phyloP scores from a whole-genome alignment of 345 rosid species.

The Rhizophora apiculata region DNA sequence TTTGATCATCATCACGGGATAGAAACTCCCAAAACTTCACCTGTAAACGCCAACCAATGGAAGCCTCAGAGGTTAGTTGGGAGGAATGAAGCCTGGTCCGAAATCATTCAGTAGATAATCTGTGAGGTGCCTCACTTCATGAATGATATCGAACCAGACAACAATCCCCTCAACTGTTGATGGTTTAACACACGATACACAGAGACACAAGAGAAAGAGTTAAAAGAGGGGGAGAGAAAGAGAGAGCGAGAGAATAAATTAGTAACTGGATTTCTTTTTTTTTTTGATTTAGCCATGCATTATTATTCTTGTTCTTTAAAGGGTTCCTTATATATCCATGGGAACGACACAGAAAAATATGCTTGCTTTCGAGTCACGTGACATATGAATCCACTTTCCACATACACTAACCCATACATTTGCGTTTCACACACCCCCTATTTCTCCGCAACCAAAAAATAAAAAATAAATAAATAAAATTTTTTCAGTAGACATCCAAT shows the following conservation, averaged over 20 bases:
- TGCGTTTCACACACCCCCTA: slow-evolving; percentile 30
- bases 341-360: background rate
- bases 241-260: background rate
- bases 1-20: too few species aligned
- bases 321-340: slow-evolving; percentile 30
- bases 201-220: background rate
- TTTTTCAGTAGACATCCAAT: background rate
- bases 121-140: background rate
- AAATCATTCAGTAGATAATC: slow-evolving; percentile 36
- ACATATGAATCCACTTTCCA: slow-evolving; percentile 43
- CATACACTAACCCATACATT: slow-evolving; percentile 32
- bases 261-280: background rate
- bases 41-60: background rate
- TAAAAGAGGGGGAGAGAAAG: slow-evolving; percentile 12
- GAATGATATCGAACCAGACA: slow-evolving; percentile 79
- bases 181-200: background rate
- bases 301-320: slow-evolving; percentile 7
- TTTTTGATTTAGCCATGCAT: slow-evolving; percentile 32
- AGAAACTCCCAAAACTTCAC: background rate
- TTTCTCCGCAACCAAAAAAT: background rate
- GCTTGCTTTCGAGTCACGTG: slow-evolving; percentile 25
- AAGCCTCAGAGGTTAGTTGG: slow-evolving; percentile 32
- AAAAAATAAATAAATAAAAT: background rate
- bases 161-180: slow-evolving; percentile 69
- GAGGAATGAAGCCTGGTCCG: slow-evolving; percentile 99